phyloP scores from a whole-genome alignment of 2,329 filamentous ascomycete species.

The Chaetomiaceae sp. region DNA sequence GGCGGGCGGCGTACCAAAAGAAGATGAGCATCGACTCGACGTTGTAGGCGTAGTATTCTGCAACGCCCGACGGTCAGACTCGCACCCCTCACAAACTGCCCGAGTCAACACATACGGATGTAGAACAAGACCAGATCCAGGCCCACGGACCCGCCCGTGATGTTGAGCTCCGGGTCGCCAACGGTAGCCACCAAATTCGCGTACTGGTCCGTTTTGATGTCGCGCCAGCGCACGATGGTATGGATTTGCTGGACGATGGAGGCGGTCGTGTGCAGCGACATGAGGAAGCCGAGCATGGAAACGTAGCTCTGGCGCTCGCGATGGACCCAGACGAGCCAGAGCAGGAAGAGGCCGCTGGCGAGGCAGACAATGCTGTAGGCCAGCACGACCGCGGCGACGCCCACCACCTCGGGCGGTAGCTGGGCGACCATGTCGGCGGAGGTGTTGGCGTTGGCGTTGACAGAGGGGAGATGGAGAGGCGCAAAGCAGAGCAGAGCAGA shows the following conservation, averaged over 20 bases:
- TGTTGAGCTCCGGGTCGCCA: slow-evolving; percentile 37
- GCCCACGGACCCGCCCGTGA: slow-evolving; percentile 38
- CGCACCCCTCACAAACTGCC: not conserved
- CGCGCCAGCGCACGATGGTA: slow-evolving; percentile 36
- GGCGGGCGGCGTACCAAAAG: slow-evolving; percentile 37
- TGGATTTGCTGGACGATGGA: slow-evolving; percentile 42
- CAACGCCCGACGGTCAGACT: slow-evolving; percentile 19
- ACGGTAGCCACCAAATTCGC: slow-evolving; percentile 32
- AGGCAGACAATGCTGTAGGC: slow-evolving; percentile 35
- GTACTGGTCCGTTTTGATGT: slow-evolving; percentile 38
- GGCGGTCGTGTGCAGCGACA: slow-evolving; percentile 33
- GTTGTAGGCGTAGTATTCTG: slow-evolving; percentile 48
- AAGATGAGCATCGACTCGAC: slow-evolving; percentile 43
- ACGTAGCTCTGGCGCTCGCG: slow-evolving; percentile 40
- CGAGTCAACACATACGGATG: slow-evolving; percentile 41
- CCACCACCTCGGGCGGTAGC: slow-evolving; percentile 33
- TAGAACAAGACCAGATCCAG: slow-evolving; percentile 42
- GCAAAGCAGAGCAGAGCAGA: too few species aligned
- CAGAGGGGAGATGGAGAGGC: too few species aligned
- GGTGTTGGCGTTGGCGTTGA: not conserved
- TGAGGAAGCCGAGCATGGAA: slow-evolving; percentile 35
- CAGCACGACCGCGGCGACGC: slow-evolving; percentile 32
- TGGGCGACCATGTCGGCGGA: slow-evolving; percentile 33
- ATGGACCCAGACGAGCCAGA: slow-evolving; percentile 37
- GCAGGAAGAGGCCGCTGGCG: slow-evolving; percentile 29